Evolutionary conservation across 306 rosid genomes (phyloP).

Genomic region (Cucurbita moschata): DNA sequence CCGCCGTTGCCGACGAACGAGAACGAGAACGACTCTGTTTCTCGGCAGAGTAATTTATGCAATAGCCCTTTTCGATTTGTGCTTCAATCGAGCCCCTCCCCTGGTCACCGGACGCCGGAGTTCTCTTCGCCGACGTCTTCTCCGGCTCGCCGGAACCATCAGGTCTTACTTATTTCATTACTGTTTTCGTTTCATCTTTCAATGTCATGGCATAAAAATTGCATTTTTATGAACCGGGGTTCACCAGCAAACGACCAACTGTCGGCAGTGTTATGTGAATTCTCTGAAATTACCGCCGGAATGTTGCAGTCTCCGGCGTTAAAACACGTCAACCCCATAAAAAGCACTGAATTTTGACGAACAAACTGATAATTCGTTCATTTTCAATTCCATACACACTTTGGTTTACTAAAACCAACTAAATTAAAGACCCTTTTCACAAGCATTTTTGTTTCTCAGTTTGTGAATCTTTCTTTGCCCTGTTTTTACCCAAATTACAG

Average conservation of each 20-base stretch:
- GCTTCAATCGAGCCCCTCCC: constrained; percentile 25
- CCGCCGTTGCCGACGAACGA: background rate
- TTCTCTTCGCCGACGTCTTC: constrained; percentile 43
- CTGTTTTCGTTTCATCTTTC: background rate
- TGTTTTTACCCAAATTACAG: constrained; percentile 12
- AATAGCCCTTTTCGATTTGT: constrained; percentile 66
- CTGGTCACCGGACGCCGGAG: constrained; percentile 52
- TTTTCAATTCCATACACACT: background rate
- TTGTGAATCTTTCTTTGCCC: background rate
- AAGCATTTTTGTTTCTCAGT: background rate
- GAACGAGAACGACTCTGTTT: background rate
- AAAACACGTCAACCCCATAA: background rate
- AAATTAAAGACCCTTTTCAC: background rate
- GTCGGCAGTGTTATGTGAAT: constrained; percentile 2
- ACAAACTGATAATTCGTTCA: background rate
- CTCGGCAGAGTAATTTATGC: constrained; percentile 16
- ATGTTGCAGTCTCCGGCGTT: background rate
- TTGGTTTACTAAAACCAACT: background rate
- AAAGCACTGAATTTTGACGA: background rate
- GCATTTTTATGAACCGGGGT: background rate
- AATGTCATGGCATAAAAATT: background rate
- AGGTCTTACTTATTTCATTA: constrained; percentile 25
- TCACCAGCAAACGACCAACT: background rate
- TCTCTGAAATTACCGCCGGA: constrained; percentile 1
- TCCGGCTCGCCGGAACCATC: constrained; percentile 28